phyloP scores from a whole-genome alignment of 768 basidiomycete genomes.

The Tricholoma flavovirens region DNA sequence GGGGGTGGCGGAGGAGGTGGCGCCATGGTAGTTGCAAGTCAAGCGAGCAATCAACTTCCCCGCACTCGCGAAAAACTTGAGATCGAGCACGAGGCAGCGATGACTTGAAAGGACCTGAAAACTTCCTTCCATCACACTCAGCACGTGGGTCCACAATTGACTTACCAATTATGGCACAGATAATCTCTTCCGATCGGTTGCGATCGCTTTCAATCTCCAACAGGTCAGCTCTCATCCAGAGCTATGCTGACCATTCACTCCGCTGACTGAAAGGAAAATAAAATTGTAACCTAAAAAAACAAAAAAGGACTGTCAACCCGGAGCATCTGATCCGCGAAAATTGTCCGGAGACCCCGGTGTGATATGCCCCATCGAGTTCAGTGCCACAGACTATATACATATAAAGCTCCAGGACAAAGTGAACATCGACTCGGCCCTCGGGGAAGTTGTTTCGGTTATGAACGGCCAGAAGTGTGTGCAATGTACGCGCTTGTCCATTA shows the following conservation, averaged over 20 bases:
- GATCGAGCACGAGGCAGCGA: slow-evolving; percentile 14
- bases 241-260: not conserved
- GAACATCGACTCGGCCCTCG: not conserved
- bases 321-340: not conserved
- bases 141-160: slow-evolving; percentile 3
- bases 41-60: slow-evolving; percentile 6
- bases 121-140: slow-evolving; percentile 10
- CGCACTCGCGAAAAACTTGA: not conserved
- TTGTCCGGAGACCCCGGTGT: not conserved
- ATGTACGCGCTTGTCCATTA: not conserved
- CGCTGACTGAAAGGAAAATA: not conserved
- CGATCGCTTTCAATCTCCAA: not conserved
- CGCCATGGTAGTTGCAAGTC: slow-evolving; percentile 35
- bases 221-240: not conserved
- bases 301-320: not conserved
- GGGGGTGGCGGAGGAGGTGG: slow-evolving; percentile 52
- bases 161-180: slow-evolving; percentile 13
- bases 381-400: not conserved
- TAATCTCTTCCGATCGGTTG: not conserved
- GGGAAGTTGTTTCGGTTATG: not conserved
- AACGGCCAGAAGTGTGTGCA: not conserved
- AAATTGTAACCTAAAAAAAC: not conserved
- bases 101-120: slow-evolving; percentile 9
- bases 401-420: not conserved
- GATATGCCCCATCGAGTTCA: not conserved